phyloP scores from a whole-genome alignment of 345 rosid genomes.

The Lepidium sativum region DNA sequence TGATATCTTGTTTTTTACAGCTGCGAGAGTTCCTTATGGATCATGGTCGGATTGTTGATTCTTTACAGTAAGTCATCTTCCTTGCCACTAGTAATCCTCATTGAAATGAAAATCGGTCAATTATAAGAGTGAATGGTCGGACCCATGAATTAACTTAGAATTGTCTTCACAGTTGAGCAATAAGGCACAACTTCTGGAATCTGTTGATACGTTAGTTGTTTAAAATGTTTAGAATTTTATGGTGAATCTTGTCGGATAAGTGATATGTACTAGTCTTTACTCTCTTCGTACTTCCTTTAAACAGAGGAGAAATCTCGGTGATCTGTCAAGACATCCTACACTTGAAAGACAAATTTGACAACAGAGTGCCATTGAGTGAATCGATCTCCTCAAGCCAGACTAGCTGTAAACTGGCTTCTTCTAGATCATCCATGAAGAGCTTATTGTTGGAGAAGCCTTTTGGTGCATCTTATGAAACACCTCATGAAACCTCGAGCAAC shows the following conservation, averaged over 20 bases:
- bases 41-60: constrained; percentile 62
- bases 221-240: neutral
- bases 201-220: neutral
- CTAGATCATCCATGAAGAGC: constrained; percentile 44
- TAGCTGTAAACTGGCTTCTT: constrained; percentile 66
- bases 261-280: neutral
- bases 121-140: neutral
- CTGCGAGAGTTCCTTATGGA: constrained; percentile 72
- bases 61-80: constrained; percentile 63
- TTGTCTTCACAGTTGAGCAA: neutral
- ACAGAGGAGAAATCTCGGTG: constrained; percentile 89
- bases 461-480: constrained; percentile 11
- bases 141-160: neutral
- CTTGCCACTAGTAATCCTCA: neutral
- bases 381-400: constrained; percentile 75
- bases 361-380: constrained; percentile 53
- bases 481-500: constrained; percentile 10
- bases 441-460: constrained; percentile 21
- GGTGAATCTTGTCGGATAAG: neutral
- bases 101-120: neutral
- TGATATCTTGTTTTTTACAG: constrained; percentile 36
- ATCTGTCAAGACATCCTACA: constrained; percentile 71
- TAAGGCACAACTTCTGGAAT: neutral
- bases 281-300: neutral
- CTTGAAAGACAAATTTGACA: constrained; percentile 69